Percentiles rank a stretch among this genome's conserved stretches.
Conservation (phyloP, 805 yeast genomes). For the Sugiyamaella mastotermitis region DNA sequence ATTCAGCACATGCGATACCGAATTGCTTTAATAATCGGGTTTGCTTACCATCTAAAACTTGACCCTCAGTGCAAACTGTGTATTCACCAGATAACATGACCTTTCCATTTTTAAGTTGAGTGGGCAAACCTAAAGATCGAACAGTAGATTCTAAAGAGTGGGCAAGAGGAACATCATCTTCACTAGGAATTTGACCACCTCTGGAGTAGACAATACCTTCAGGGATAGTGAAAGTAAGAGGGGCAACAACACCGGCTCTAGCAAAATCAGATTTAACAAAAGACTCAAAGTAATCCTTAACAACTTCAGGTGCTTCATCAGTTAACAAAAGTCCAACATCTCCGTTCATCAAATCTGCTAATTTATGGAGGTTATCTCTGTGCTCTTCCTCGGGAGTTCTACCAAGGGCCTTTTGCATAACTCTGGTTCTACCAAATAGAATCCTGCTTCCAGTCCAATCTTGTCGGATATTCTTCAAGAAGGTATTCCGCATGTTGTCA, state of each 20-base stretch:
- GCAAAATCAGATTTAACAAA: constrained; percentile 79
- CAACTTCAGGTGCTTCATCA: constrained; percentile 82
- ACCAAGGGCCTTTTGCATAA: constrained; percentile 88
- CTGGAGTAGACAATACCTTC: constrained; percentile 89
- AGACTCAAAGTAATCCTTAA: constrained; percentile 76
- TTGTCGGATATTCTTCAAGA: constrained; percentile 83
- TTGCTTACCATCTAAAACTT: constrained; percentile 79
- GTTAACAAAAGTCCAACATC: constrained; percentile 87
- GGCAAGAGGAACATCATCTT: constrained; percentile 94
- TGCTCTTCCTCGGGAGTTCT: constrained; percentile 84
- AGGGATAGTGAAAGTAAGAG: constrained; percentile 80
- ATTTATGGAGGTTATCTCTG: constrained; percentile 70
- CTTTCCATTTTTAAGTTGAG: constrained; percentile 85
- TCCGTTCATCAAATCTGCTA: constrained; percentile 62
- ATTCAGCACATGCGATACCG: constrained; percentile 91
- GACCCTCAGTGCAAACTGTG: constrained; percentile 75
- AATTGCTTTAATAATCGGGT: constrained; percentile 89
- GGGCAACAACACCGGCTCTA: constrained; percentile 80
- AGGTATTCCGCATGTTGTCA: constrained; percentile 93
- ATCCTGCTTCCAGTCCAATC: constrained; percentile 92
- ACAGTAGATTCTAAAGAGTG: constrained; percentile 92
- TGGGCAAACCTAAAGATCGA: constrained; percentile 87
- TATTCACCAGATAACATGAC: constrained; percentile 70
- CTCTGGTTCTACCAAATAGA: constrained; percentile 87
- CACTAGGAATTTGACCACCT: constrained; percentile 85